Base-by-base conservation (phyloP, 768 basidiomycete genomes). In the Termitomyces sp. region DNA sequence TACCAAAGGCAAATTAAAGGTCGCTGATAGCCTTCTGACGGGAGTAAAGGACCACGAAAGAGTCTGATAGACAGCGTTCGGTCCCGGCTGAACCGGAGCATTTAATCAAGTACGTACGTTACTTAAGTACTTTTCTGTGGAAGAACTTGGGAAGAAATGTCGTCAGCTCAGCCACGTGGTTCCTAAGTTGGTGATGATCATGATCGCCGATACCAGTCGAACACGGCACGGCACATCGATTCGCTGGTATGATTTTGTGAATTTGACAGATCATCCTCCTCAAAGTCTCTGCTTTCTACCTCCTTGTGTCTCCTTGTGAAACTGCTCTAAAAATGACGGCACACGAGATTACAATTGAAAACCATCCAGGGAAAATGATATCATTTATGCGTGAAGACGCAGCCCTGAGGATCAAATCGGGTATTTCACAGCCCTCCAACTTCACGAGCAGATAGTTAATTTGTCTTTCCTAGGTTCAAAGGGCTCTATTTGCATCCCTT, bases 401-500 rank as follows among this genome's bases (percentile, higher is more conserved):
- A 16, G 51, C 29, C 6, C 39, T 62, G 44, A 57, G 50, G 47
- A 46, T 66, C 48, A 51, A 56, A 15, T 59, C 53, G 27, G 62
- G 63, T 63, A 56, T 35, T 15, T 22, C 15, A 25, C 22, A 43
- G 38, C 11, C 31, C 16, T 45, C 23, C 33, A 27, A 46, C 12
- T n/a, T 43, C 38, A 33, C 27, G 12, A 52, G 35, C 16, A 11
- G 5, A 40, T 38, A 54, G n/a, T 47, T 42, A 42, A 22, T 16
- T 16, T 25, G 39, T 20, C 31, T 16, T 51, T n/a, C n/a, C 9
- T 45, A 58, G 56, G 39, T 48, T 33, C 50, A 25, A 52, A 43
- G 25, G 51, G n/a, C 63, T 73, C 38, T 60, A 76, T 48, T 71
- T 78, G 64, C 29, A 62, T 75, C 27, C 61, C 66, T 0, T 67